Conservation (phyloP, 2,329 filamentous ascomycete species). For the Cladosporium halotolerans region DNA sequence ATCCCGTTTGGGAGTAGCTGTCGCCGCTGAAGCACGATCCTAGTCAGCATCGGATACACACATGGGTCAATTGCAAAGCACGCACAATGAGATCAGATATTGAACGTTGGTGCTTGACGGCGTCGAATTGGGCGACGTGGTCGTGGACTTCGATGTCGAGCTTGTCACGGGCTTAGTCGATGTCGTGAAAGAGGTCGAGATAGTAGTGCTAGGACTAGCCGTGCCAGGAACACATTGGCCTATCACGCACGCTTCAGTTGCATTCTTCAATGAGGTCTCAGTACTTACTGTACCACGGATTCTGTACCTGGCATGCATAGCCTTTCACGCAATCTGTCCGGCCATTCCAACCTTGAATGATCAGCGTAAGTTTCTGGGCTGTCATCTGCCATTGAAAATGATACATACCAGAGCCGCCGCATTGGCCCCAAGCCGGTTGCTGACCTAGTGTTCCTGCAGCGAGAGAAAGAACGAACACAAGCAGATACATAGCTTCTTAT, state of each 20-base stretch:
- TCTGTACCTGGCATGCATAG: background rate
- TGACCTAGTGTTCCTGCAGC: background rate
- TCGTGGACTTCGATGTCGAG: background rate
- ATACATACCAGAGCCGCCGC: background rate
- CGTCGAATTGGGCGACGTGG: background rate
- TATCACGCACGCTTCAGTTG: background rate
- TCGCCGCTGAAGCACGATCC: constrained; percentile 40
- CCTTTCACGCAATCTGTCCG: background rate
- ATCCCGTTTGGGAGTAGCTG: constrained; percentile 56
- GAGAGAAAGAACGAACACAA: too few relatives aligned
- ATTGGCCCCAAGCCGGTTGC: constrained; percentile 5
- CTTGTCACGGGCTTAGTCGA: background rate
- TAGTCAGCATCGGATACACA: constrained; percentile 10
- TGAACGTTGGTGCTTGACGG: background rate
- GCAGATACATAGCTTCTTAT: too few relatives aligned
- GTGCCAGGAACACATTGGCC: constrained; percentile 2
- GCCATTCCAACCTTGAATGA: background rate
- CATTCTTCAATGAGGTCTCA: background rate
- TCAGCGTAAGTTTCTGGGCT: too few relatives aligned
- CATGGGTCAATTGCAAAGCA: background rate
- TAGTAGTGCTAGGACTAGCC: background rate
- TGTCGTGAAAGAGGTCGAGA: background rate
- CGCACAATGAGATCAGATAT: constrained; percentile 9
- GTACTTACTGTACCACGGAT: background rate
- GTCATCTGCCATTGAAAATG: background rate